Base-by-base conservation (phyloP, 2,329 filamentous ascomycete genomes). In the Sarocladium oryzae region DNA sequence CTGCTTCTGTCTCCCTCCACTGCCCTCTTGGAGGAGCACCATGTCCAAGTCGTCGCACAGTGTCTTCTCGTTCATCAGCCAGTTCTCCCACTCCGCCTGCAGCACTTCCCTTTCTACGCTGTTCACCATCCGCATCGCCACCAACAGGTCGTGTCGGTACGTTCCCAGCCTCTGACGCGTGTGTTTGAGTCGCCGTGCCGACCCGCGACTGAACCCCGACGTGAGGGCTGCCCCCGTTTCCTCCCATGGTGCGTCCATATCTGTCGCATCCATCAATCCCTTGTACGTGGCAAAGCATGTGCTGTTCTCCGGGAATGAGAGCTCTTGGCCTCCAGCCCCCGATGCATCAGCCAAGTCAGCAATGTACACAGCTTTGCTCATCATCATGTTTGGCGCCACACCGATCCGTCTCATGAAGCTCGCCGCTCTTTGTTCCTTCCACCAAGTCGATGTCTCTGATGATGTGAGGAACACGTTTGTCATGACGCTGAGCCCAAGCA, bases 91-190 rank as follows among this genome's bases (percentile, higher is more conserved):
- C 66, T 96, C 92, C 1, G 86, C 86, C 61, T 83, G 80, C 51
- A 97, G 69, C 65, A 96, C 85, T 66, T 96, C 90, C 53, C 80
- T 78, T 73, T 97, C 93, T 24, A 97, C 83, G 52, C 79, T 85
- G 68, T 97, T 96, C 54, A 97, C 85, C 2, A 96, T 81, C 4
- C 91, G 83, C 73, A 97, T 83, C 4, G 91, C 90, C 4, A 99
- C 91, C 2, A 97, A 72, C 18, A 99, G 74, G 63, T 97, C 90
- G 65, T 99, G 89, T 2, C 93, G 79, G 65, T 96, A 93, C 2
- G 81, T 75, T 1, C 88, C 92, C 0, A 99, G 79, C 21, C 85
- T 81, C 67, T 95, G 88, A 9, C 92, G 80, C n/a, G 89, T 89
- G 35, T 85, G 81, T 48, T 87, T 82, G 28, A 97, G 76, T 18